Evolutionary conservation across 352 stramenopile genomes (phyloP), one percentile per base, ranked within the genome.

Genomic region (Phytopythium oedochilum): DNA sequence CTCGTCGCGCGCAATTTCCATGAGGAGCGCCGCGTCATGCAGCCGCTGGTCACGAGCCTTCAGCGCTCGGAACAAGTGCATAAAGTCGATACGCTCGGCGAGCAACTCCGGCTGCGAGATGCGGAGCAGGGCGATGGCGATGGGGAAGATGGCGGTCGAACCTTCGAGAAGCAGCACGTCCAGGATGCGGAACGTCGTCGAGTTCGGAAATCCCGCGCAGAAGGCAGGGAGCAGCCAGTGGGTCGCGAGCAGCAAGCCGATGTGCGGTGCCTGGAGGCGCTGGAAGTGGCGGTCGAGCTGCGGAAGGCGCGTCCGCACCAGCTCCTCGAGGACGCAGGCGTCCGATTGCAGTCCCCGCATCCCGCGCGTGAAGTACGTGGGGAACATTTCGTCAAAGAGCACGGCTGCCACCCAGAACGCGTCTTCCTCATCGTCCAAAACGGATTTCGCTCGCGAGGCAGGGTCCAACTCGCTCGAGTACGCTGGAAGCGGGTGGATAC

Each of bases 211-310:
- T 9, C 75, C 74, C 1, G 73, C 69, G n/a, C 77, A 87, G 47
- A 80, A 87, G 3, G 88, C 54, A 0, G 79, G 79, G 26, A 90
- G 31, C 10, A 90, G 44, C 79, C 79, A 90, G n/a, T 82, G 73
- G 6, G 73, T 88, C 18, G 80, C 73, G 1, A 90, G 66, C 25
- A 90, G 48, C 0, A 90, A 59, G 0, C 79, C 79, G 29, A 86
- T 74, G 28, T 84, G 71, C 9, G 71, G 66, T 6, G 66, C 61
- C 34, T 87, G 68, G 8, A 87, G 64, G 11, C 76, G 62, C 60
- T 85, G 63, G 44, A 90, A 75, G 44, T 90, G 78, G 1, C 71
- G 75, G 23, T 71, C 58, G 5, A 90, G 31, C 38, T 87, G 88
- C 1, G 77, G 79, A 18, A 87, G 55, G 9, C 79, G 59, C 39